Evolutionary conservation across 1,284 basidiomycete species (phyloP).

Genomic region (Puccinia brachypodii): DNA sequence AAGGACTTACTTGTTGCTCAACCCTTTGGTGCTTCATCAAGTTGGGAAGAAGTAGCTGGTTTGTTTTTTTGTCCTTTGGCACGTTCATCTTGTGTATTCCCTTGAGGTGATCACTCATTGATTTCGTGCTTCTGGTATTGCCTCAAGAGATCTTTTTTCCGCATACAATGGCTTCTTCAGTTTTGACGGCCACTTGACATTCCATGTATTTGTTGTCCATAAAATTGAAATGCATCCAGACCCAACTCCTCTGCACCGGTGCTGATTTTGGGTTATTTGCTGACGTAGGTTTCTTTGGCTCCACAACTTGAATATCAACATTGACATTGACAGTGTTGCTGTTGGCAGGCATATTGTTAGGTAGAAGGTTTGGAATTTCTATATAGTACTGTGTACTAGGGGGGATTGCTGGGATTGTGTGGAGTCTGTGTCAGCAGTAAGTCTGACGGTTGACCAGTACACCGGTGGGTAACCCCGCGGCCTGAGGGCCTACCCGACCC

Average conservation of each 20-base stretch:
- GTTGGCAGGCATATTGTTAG: too few species aligned
- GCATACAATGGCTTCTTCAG: background rate
- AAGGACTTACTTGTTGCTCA: background rate
- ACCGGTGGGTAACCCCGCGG: too few species aligned
- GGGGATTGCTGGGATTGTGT: too few species aligned
- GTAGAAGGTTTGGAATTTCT: too few species aligned
- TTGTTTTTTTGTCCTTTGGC: background rate
- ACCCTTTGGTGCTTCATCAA: background rate
- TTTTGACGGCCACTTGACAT: background rate
- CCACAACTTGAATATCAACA: too few species aligned
- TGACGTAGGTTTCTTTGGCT: too few species aligned
- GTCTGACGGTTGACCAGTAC: too few species aligned
- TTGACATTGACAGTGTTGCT: too few species aligned
- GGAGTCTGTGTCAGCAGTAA: too few species aligned
- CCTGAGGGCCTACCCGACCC: too few species aligned
- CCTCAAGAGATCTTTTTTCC: background rate
- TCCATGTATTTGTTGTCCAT: background rate
- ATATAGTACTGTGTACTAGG: too few species aligned
- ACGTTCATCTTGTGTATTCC: background rate
- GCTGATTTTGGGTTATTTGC: background rate
- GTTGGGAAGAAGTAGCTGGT: background rate
- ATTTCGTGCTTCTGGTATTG: background rate
- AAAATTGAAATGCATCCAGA: background rate
- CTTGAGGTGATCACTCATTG: background rate
- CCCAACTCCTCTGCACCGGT: background rate